These are phyloP conservation scores for Clathrospora elynae DNA, from an alignment of 2,329 filamentous ascomycete species.

Conservation along the genomic window DNA sequence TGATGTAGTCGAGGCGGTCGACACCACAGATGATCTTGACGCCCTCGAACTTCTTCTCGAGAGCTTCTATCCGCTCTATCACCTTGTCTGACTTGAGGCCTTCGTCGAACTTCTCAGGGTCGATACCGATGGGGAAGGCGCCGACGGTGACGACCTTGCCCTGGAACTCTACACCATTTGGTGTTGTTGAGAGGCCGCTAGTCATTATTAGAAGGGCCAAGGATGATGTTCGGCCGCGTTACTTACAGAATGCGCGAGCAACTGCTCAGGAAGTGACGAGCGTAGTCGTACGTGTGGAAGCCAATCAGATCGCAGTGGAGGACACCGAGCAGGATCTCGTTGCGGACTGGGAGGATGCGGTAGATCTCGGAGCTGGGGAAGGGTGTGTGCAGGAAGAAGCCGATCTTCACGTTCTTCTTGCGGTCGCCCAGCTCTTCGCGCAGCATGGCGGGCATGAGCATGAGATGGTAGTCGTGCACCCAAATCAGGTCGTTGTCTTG, in stretches of 20 bases:
- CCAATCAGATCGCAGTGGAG: slow-evolving; percentile 94
- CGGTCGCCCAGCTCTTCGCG: slow-evolving; percentile 81
- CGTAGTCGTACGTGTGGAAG: slow-evolving; percentile 99
- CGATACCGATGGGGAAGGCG: slow-evolving; percentile 96
- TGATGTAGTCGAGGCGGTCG: slow-evolving; percentile 97
- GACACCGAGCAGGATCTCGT: slow-evolving; percentile 83
- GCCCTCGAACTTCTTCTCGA: slow-evolving; percentile 90
- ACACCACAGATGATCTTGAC: slow-evolving; percentile 97
- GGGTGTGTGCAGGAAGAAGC: slow-evolving; percentile 96
- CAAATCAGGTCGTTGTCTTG: slow-evolving; percentile 94
- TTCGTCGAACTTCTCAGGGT: slow-evolving; percentile 93
- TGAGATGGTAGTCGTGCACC: slow-evolving; percentile 98
- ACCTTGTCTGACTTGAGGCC: slow-evolving; percentile 84
- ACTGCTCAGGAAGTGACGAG: slow-evolving; percentile 94
- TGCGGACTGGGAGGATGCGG: slow-evolving; percentile 88
- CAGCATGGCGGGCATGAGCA: slow-evolving; percentile 94
- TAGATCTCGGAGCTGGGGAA: slow-evolving; percentile 98
- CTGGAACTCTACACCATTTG: slow-evolving; percentile 90
- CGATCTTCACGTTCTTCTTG: slow-evolving; percentile 93
- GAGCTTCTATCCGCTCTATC: slow-evolving; percentile 80
- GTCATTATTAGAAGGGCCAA: slow-evolving; percentile 11
- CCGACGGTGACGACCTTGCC: slow-evolving; percentile 88
- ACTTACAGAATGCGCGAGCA: slow-evolving; percentile 88
- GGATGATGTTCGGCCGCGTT: neutral
- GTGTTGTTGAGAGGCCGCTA: slow-evolving; percentile 75